Evolutionary conservation across 2,329 filamentous ascomycete species (phyloP).

Genomic region (Thelonectria rubi): DNA sequence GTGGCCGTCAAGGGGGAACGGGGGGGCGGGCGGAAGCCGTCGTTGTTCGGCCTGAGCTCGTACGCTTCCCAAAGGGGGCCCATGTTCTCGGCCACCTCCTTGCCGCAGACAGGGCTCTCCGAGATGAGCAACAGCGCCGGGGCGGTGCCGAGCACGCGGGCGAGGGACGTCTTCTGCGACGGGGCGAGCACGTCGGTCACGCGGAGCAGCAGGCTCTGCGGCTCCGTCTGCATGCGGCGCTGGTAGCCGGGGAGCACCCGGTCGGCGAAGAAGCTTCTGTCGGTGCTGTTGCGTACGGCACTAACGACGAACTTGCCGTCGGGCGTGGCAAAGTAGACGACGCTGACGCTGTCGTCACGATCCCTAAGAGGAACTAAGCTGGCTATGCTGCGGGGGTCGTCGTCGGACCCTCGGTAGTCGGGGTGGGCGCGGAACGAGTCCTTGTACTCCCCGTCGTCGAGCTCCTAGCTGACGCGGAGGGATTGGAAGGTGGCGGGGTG

Average conservation of each 20-base stretch:
- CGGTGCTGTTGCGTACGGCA: constrained; percentile 73
- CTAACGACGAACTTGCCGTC: constrained; percentile 77
- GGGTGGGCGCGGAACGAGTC: constrained; percentile 50
- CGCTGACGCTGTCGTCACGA: constrained; percentile 78
- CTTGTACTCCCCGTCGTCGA: constrained; percentile 51
- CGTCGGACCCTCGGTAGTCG: not conserved
- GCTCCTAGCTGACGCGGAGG: constrained; percentile 42
- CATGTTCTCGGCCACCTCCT: constrained; percentile 48
- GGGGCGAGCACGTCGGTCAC: constrained; percentile 75
- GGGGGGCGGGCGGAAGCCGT: no score
- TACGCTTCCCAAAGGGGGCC: constrained; percentile 70
- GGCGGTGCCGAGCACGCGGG: constrained; percentile 65
- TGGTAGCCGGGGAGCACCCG: constrained; percentile 73
- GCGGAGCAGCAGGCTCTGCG: constrained; percentile 70
- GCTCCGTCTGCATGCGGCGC: constrained; percentile 68
- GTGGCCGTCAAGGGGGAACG: no score
- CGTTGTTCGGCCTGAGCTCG: no score
- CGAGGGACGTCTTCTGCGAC: constrained; percentile 64
- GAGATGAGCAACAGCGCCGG: constrained; percentile 80
- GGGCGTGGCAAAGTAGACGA: constrained; percentile 75
- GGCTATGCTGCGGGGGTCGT: no score
- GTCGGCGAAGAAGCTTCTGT: constrained; percentile 74
- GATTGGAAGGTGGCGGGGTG: constrained; percentile 43
- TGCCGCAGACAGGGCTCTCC: constrained; percentile 77
- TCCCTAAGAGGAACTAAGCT: constrained; percentile 68